These are phyloP conservation scores for Tephrocybe sp. DNA, from an alignment of 768 basidiomycete species.

Conservation along the genomic window DNA sequence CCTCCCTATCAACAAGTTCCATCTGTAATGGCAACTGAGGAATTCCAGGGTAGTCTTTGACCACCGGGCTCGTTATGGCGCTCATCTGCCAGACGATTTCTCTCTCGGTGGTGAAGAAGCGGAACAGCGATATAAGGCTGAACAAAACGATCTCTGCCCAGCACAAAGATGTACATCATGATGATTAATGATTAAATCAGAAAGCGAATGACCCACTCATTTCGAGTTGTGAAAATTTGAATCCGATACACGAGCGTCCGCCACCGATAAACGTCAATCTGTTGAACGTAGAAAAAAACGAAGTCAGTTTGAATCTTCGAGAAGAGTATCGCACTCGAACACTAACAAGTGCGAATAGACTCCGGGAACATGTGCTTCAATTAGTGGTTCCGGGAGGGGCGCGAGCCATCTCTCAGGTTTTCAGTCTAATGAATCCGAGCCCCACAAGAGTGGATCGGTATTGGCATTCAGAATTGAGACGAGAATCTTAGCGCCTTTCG, in stretches of 20 bases:
- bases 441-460: slow-evolving; percentile 32
- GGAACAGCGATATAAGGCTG: slow-evolving; percentile 13
- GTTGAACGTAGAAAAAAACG: background rate
- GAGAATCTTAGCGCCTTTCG: slow-evolving; percentile 21
- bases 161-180: too few species aligned
- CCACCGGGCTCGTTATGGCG: background rate
- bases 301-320: background rate
- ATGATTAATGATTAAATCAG: too few species aligned
- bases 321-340: background rate
- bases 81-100: slow-evolving; percentile 17
- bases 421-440: slow-evolving; percentile 36
- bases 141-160: slow-evolving; percentile 12
- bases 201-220: slow-evolving; percentile 28
- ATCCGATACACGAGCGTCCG: slow-evolving; percentile 33
- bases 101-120: slow-evolving; percentile 8
- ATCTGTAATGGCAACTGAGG: slow-evolving; percentile 9
- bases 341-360: slow-evolving; percentile 21
- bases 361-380: slow-evolving; percentile 25
- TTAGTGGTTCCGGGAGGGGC: slow-evolving; percentile 26
- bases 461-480: slow-evolving; percentile 29
- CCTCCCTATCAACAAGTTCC: background rate
- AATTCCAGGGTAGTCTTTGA: slow-evolving; percentile 6
- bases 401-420: slow-evolving; percentile 40
- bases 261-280: slow-evolving; percentile 36
- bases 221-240: slow-evolving; percentile 39